These are phyloP conservation scores for Suhomyces pyralidae DNA, from an alignment of 805 yeast species.

Conservation along the genomic window DNA sequence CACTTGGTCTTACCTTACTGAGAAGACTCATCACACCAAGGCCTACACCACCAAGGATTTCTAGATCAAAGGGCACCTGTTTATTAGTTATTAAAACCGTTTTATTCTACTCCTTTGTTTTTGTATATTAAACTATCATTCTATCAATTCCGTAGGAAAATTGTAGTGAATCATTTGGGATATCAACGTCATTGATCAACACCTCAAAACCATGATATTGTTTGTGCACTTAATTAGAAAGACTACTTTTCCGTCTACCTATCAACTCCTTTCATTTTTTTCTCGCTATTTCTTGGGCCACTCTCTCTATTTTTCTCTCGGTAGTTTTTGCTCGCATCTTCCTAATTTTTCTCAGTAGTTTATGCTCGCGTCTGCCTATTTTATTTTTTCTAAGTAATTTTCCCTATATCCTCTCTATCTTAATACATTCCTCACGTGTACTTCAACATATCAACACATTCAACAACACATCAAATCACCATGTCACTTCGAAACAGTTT, in stretches of 20 bases:
- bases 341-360: too few species aligned
- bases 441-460: neutral
- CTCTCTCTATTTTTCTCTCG: too few species aligned
- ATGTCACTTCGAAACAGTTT: constrained; percentile 15
- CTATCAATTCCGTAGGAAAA: neutral
- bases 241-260: too few species aligned
- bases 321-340: too few species aligned
- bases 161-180: too few species aligned
- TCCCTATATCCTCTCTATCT: neutral
- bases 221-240: too few species aligned
- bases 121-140: constrained; percentile 8
- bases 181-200: too few species aligned
- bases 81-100: neutral
- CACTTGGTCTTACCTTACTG: constrained; percentile 46
- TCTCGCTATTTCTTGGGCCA: too few species aligned
- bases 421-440: neutral
- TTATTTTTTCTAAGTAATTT: too few species aligned
- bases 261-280: too few species aligned
- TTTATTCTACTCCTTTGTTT: constrained; percentile 6
- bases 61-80: constrained; percentile 3
- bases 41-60: constrained; percentile 58
- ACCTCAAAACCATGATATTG: too few species aligned
- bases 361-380: too few species aligned
- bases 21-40: constrained; percentile 49
- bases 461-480: neutral